Conservation (phyloP, 2,329 filamentous ascomycete genomes). For the Fusarium zealandicum region DNA sequence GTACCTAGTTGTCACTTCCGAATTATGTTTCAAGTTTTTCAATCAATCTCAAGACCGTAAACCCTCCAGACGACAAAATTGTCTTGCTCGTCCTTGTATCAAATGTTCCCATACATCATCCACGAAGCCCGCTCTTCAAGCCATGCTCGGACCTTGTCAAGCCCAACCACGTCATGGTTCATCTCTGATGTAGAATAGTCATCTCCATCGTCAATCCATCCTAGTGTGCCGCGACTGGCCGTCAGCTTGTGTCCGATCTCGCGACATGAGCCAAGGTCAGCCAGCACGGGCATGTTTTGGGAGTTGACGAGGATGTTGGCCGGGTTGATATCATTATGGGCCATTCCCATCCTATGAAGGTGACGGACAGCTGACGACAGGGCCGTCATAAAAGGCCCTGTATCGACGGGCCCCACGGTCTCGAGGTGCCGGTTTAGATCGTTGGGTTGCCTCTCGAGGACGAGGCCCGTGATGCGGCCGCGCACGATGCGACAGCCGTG, state of each 20-base stretch:
- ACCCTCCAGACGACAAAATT: too few species aligned
- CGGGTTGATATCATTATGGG: slow-evolving; percentile 6
- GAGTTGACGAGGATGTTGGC: slow-evolving; percentile 3
- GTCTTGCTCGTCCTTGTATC: too few species aligned
- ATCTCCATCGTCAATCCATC: slow-evolving; percentile 1
- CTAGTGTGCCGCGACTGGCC: neutral
- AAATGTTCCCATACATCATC: neutral
- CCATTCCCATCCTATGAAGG: neutral
- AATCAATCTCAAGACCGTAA: too few species aligned
- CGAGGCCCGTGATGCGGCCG: neutral
- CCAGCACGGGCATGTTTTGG: neutral
- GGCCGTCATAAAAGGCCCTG: neutral
- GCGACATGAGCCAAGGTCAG: slow-evolving; percentile 1
- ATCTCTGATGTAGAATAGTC: slow-evolving; percentile 4
- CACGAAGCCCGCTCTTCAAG: neutral
- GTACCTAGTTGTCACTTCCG: too few species aligned
- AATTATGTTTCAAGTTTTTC: too few species aligned
- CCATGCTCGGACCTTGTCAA: neutral
- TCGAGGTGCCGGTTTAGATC: neutral
- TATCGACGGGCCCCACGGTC: neutral
- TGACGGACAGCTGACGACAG: neutral
- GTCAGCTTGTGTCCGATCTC: slow-evolving; percentile 4
- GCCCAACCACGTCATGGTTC: neutral
- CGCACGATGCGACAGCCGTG: slow-evolving; percentile 1
- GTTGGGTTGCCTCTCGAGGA: slow-evolving; percentile 1